Base-by-base conservation (phyloP, 1,284 basidiomycete genomes). In the Golubevia sp. region DNA sequence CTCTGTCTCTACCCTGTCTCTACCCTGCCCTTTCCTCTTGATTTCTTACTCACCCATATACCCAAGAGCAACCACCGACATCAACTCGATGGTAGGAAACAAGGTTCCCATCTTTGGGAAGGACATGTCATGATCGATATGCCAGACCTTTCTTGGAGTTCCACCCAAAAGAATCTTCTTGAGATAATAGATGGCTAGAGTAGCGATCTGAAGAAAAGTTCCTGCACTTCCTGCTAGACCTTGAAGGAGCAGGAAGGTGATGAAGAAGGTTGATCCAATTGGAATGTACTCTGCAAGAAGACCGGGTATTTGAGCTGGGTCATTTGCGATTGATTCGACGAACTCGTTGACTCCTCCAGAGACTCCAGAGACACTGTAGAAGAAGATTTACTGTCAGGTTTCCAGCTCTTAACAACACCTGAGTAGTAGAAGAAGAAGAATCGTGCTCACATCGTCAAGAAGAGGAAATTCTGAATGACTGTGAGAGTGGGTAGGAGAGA, bases 251-350 rank as follows among this genome's bases (percentile, higher is more conserved):
- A 85, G 74, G 67, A 86, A 94, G 85, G 93, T 94, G 59, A 98
- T 87, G 90, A 97, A 97, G 89, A 97, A 99, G 63, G 90, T 94
- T 20, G 92, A 93, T 0, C 93, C 92, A 66, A 88, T 84, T 0
- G 96, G 96, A 21, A 99, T 86, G 58, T 92, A 89, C 7, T 74
- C 61, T n/a, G 85, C 84, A 20, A 83, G 63, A 18, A 74, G 61
- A 48, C 66, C 56, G 38, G 79, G 76, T 64, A 83, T 77, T 0
- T 26, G 30, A 7, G 55, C 11, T 5, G 77, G 74, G 24, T 73
- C 55, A 18, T 59, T 38, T 5, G 62, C 52, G 18, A 80, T 55
- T 2, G 61, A 11, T 2, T 55, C 2, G 20, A 74, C 68, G 53
- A 80, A 82, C 0, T 52, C 27, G 5, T 55, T n/a, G 15, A 77